phyloP scores from a whole-genome alignment of 495 filamentous ascomycete species.

The Lasiosphaeris hirsuta region DNA sequence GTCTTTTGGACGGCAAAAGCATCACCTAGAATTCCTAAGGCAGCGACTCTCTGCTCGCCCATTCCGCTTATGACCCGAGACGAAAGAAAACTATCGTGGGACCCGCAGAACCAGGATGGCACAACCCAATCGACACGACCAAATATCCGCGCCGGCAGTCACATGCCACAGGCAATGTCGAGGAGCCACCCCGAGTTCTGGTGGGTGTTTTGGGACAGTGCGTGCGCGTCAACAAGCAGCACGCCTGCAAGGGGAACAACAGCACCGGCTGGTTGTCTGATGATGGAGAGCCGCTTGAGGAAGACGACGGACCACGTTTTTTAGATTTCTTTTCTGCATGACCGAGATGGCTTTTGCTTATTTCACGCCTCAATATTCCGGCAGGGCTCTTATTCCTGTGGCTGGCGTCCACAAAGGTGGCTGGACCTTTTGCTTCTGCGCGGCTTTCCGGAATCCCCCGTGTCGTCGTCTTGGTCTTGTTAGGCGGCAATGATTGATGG shows the following conservation, averaged over 20 bases:
- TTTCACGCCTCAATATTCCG: constrained; percentile 28
- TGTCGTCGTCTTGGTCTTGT: constrained; percentile 25
- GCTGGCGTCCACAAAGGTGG: constrained; percentile 37
- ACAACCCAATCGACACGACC: constrained; percentile 11
- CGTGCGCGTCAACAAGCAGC: constrained; percentile 12
- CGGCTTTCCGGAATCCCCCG: constrained; percentile 33
- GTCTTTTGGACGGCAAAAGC: constrained; percentile 28
- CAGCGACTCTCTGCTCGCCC: constrained; percentile 24
- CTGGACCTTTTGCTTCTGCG: constrained; percentile 29
- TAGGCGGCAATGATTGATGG: constrained; percentile 22
- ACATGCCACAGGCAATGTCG: constrained; percentile 17
- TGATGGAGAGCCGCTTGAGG: constrained; percentile 22
- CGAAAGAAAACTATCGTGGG: constrained; percentile 19
- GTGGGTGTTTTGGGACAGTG: constrained; percentile 3
- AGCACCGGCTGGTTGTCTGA: constrained; percentile 22
- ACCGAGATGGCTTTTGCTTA: constrained; percentile 40
- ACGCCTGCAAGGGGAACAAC: constrained; percentile 5
- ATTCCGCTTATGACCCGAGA: constrained; percentile 28
- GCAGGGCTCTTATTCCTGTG: constrained; percentile 39
- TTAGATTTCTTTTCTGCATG: constrained; percentile 50
- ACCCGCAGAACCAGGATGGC: constrained; percentile 19
- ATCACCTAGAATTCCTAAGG: constrained; percentile 23
- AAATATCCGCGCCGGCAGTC: constrained; percentile 14
- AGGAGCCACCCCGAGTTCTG: constrained; percentile 14
- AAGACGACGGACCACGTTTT: constrained; percentile 25